Evolutionary conservation across 768 basidiomycete species (phyloP).

Genomic region (Panellus pusillus): DNA sequence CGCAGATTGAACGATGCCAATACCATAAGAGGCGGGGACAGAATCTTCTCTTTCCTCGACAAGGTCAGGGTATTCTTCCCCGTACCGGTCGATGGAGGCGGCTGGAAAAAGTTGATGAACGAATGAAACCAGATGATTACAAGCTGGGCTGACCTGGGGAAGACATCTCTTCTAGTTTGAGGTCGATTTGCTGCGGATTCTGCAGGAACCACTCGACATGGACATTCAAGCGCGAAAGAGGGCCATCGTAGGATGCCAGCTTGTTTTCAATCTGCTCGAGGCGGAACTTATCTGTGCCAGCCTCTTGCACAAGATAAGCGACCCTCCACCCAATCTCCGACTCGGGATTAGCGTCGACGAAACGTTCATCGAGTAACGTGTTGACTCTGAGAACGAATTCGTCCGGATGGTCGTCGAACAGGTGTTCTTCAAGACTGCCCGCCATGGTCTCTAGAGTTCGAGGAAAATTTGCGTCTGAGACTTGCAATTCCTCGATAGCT

Average conservation of each 20-base stretch:
- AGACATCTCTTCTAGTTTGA: neutral
- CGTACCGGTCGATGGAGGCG: neutral
- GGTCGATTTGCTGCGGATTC: slow-evolving; percentile 1
- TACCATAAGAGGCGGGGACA: slow-evolving; percentile 1
- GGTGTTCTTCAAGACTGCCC: neutral
- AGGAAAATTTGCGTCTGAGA: no score
- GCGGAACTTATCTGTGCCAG: slow-evolving; percentile 1
- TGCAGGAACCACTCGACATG: slow-evolving; percentile 15
- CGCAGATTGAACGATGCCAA: neutral
- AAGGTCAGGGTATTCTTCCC: neutral
- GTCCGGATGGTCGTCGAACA: neutral
- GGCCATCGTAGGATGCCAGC: slow-evolving; percentile 19
- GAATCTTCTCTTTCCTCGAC: neutral
- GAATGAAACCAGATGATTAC: neutral
- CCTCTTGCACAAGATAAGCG: slow-evolving; percentile 13
- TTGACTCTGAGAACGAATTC: neutral
- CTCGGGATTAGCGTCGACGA: slow-evolving; percentile 1
- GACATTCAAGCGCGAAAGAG: slow-evolving; percentile 14
- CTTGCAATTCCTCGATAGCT: no score
- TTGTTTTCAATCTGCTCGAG: slow-evolving; percentile 11
- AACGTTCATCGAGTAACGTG: neutral
- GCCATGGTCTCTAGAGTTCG: neutral
- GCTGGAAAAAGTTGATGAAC: neutral
- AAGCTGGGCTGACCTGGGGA: neutral
- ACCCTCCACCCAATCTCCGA: slow-evolving; percentile 9